Evolutionary conservation across 306 rosid species (phyloP).

Genomic region (Erythrophleum fordii): DNA sequence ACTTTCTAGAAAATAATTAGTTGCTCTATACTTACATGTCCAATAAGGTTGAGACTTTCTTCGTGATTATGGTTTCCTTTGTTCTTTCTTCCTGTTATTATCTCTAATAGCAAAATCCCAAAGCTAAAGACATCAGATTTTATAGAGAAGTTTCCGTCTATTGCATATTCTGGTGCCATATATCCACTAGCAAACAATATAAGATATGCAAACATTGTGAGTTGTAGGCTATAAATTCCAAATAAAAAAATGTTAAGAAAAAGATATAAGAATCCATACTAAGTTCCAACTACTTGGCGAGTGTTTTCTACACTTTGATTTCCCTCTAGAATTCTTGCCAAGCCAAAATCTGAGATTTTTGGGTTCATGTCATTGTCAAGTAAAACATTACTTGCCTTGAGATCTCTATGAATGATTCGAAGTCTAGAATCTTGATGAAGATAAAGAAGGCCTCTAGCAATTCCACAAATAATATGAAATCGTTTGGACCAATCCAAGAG

Average conservation of each 20-base stretch:
- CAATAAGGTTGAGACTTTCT: conserved; percentile 41
- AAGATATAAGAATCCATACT: conserved; percentile 11
- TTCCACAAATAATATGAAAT: conserved; percentile 44
- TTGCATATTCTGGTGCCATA: conserved; percentile 48
- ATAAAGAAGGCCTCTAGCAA: conserved; percentile 53
- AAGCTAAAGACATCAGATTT: neutral
- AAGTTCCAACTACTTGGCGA: conserved; percentile 47
- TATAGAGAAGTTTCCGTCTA: conserved; percentile 39
- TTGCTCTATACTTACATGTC: conserved; percentile 42
- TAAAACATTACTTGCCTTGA: conserved; percentile 47
- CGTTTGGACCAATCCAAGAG: conserved; percentile 51
- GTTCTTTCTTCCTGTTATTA: conserved; percentile 43
- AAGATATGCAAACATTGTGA: neutral
- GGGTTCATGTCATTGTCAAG: conserved; percentile 48
- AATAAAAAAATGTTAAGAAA: too few relatives aligned
- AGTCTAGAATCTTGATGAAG: conserved; percentile 48
- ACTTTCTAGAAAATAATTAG: too few relatives aligned
- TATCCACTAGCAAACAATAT: conserved; percentile 3
- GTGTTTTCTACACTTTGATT: conserved; percentile 49
- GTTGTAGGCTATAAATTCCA: too few relatives aligned
- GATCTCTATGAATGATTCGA: conserved; percentile 47
- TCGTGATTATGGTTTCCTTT: conserved; percentile 42
- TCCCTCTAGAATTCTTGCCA: conserved; percentile 45
- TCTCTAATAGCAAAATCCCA: conserved; percentile 43
- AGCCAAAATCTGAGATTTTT: conserved; percentile 51